Evolutionary conservation across 805 yeast species (phyloP).

Genomic region (Nakazawaea sp.): DNA sequence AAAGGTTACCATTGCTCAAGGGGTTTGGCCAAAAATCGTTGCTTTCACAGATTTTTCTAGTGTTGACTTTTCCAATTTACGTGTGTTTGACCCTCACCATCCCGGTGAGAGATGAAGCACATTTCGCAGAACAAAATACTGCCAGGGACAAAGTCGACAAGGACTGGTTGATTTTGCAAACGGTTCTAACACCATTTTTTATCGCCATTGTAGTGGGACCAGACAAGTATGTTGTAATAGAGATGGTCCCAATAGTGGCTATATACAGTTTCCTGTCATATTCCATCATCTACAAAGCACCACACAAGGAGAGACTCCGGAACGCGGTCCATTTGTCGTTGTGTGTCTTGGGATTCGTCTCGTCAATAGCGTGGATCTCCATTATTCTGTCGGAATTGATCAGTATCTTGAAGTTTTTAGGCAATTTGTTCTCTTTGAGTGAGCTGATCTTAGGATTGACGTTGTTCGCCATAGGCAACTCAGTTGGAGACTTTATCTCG

Average conservation of each 20-base stretch:
- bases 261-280: too few relatives aligned
- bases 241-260: too few relatives aligned
- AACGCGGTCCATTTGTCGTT: slow-evolving; percentile 15
- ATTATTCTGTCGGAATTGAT: slow-evolving; percentile 67
- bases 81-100: background rate
- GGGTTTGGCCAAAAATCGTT: background rate
- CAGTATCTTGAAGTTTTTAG: slow-evolving; percentile 51
- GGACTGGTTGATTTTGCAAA: too few relatives aligned
- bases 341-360: slow-evolving; percentile 54
- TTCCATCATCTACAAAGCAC: too few relatives aligned
- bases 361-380: slow-evolving; percentile 65
- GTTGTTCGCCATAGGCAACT: slow-evolving; percentile 86
- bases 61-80: background rate
- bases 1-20: background rate
- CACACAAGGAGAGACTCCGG: too few relatives aligned
- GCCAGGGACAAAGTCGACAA: too few relatives aligned
- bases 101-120: too few relatives aligned
- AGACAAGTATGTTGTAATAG: too few relatives aligned
- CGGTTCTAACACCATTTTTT: too few relatives aligned
- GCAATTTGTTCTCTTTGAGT: slow-evolving; percentile 52
- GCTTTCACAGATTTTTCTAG: background rate
- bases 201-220: too few relatives aligned
- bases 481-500: slow-evolving; percentile 83
- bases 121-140: too few relatives aligned
- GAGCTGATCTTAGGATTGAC: slow-evolving; percentile 85